Evolutionary conservation across 768 basidiomycete species (phyloP), one percentile per base, ranked within the genome.

Genomic region (Phylloporus arenicola): DNA sequence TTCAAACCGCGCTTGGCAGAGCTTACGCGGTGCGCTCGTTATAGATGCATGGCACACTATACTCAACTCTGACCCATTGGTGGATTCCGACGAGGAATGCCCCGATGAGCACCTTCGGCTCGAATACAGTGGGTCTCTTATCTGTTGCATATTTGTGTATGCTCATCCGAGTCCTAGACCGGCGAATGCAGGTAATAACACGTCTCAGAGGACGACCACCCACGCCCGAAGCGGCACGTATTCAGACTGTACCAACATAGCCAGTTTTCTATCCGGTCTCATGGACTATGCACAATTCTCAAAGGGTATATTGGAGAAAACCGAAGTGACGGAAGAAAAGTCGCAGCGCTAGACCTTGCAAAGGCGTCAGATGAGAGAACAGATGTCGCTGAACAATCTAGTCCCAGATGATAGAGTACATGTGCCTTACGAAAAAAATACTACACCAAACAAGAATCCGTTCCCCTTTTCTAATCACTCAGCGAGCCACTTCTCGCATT

Each of bases 401-500:
- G 68, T 68, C 61, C 66, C 61, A 55, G 61, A 62, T 61, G 59
- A 62, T 70, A 67, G 51, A 67, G 60, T 64, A 68, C 68, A 68
- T 53, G 48, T 64, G 56, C 57, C 58, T 54, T 53, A 48, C 56
- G 52, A 55, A 57, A 55, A 58, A 53, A 55, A 59, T 49, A 56
- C 47, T 60, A 66, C 64, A 60, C 54, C 58, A 52, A 56, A 50
- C 56, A 52, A 53, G 11, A 54, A 62, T 60, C 57, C 52, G 29
- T 37, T 49, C 51, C 56, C 40, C n/a, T 29, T 39, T 43, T 55
- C 58, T 58, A 56, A 53, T 75, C 74, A 92, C 64, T 93, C 90
- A 33, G 83, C 87, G 33, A 92, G 77, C 88, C 89, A 91, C 70
- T 90, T 91, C 71, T 91, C 91, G 70, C 88, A 90, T 67, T 89